Evolutionary conservation across 345 rosid species (phyloP), one percentile per base, ranked within the genome.

Genomic region (Alliaria petiolata): DNA sequence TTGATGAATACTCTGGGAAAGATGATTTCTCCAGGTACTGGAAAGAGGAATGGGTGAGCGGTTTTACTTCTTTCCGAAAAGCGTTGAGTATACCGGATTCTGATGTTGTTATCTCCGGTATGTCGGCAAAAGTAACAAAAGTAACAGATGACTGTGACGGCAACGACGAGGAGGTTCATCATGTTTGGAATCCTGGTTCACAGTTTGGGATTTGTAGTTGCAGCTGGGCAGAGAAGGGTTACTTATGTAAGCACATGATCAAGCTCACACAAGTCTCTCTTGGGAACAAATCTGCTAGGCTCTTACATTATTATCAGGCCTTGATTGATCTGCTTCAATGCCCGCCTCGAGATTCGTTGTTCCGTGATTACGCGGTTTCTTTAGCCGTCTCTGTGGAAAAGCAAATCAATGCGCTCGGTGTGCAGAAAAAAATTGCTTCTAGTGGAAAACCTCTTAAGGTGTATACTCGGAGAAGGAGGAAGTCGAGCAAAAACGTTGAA

Each of bases 31-130:
- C 89, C 14, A 81, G 96, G 73, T 95, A 89, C 71, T 79, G 87
- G 86, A 89, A 84, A 81, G 93, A 91, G 47, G 99, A 89, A 77
- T 95, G 98, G 98, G 83, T 63, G 33, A 88, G 87, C 49, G 96
- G 98, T 53, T 85, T 89, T 69, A 95, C 96, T 52, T 80, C 93
- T 38, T 95, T 95, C 91, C 82, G 88, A 16, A 80, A 81, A 83
- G 91, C 97, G 35, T 67, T 84, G 67, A 84, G 80, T 73, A 86
- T 95, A 72, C 92, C 84, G 11, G 88, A 89, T 70, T 75, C 87
- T 49, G 83, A 88, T 79, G 90, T 89, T 75, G 53, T 68, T 49
- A 40, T 83, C 57, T 86, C 88, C 55, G 86, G 81, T 42, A 79
- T 65, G 77, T 71, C 74, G 69, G 96, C n/a, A n/a, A n/a, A n/a